These are phyloP conservation scores for Sugiyamaella pinicola DNA, from an alignment of 1,139 yeast genomes.

Conservation along the genomic window DNA sequence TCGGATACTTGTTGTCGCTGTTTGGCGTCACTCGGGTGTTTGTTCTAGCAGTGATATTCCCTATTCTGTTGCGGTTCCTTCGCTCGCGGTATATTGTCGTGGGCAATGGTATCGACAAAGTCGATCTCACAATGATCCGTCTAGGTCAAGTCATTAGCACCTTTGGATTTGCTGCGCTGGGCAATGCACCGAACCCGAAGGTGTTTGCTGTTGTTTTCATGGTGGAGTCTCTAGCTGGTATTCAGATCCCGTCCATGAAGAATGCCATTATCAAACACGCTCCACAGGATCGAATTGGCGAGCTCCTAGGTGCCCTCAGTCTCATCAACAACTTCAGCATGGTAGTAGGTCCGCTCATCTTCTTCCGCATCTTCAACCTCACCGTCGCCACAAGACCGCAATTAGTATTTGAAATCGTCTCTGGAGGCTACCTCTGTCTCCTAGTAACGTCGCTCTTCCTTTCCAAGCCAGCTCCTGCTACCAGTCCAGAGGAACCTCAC, in stretches of 20 bases:
- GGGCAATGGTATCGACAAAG: constrained; percentile 49
- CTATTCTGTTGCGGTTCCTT: constrained; percentile 47
- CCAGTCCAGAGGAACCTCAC: constrained; percentile 2
- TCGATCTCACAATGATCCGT: constrained; percentile 54
- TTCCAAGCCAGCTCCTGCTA: constrained; percentile 6
- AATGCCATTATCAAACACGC: constrained; percentile 56
- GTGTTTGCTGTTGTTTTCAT: constrained; percentile 40
- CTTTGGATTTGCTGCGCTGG: constrained; percentile 48
- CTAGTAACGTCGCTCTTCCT: constrained; percentile 24
- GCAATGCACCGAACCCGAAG: constrained; percentile 40
- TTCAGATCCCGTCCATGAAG: constrained; percentile 53
- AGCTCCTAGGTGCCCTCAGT: constrained; percentile 41
- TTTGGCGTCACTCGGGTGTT: constrained; percentile 53
- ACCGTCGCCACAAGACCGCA: constrained; percentile 39
- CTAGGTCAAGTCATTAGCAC: constrained; percentile 47
- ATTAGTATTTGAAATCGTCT: constrained; percentile 35
- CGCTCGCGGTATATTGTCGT: constrained; percentile 28
- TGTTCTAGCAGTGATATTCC: constrained; percentile 48
- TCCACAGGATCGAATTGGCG: constrained; percentile 39
- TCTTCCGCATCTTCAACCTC: constrained; percentile 35
- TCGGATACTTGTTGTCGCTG: constrained; percentile 62
- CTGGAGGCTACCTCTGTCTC: constrained; percentile 27
- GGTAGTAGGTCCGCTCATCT: constrained; percentile 38
- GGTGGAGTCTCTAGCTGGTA: constrained; percentile 53
- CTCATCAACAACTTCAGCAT: constrained; percentile 35